These are phyloP conservation scores for Nasturtium officinale DNA, from an alignment of 345 rosid genomes.

Conservation along the genomic window DNA sequence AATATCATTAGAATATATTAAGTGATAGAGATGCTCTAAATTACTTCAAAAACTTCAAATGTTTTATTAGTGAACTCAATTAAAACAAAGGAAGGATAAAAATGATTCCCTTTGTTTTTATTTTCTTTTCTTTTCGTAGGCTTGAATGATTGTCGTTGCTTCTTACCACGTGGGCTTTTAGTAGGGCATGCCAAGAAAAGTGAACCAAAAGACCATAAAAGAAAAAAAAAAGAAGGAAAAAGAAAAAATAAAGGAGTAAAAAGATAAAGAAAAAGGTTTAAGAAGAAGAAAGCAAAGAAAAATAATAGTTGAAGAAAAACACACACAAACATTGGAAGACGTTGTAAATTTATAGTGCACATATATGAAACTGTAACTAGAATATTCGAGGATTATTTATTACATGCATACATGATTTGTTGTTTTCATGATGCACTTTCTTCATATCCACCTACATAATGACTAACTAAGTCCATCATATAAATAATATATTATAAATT, in stretches of 20 bases:
- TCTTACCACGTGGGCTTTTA: conserved; percentile 40
- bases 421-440: conserved; percentile 27
- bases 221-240: background rate
- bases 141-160: conserved; percentile 40
- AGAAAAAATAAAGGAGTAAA: background rate
- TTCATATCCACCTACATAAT: no score
- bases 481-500: no score
- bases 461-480: background rate
- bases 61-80: background rate
- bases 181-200: conserved; percentile 42
- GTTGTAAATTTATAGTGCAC: conserved; percentile 14
- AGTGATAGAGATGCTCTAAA: no score
- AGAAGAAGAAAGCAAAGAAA: conserved; percentile 7
- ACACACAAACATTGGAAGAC: conserved; percentile 22
- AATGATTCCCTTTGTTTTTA: conserved; percentile 16
- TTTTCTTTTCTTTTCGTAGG: conserved; percentile 23
- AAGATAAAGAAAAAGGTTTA: conserved; percentile 9
- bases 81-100: conserved; percentile 15
- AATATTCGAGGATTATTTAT: conserved; percentile 32
- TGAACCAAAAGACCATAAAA: conserved; percentile 46
- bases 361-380: conserved; percentile 12
- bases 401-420: conserved; percentile 22
- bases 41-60: background rate
- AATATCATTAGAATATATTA: no score
- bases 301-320: background rate